Evolutionary conservation across 2,329 filamentous ascomycete species (phyloP), one percentile per base, ranked within the genome.

Genomic region (Diplodia seriata): DNA sequence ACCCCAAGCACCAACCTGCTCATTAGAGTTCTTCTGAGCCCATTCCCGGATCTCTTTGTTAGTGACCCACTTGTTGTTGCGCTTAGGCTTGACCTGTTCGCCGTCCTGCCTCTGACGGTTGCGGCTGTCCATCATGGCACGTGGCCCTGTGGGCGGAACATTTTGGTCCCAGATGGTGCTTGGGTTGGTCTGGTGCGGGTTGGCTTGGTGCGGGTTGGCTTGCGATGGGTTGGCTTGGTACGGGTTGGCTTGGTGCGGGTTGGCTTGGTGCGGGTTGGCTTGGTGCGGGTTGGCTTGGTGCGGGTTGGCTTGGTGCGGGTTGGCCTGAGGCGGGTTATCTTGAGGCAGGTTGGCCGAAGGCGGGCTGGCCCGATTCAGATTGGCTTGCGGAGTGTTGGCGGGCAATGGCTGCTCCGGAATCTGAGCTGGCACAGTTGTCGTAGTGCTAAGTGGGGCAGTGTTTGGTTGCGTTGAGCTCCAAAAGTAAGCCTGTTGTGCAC

Each of bases 21-120:
- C 38, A 2, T 36, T 36, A 2, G 43, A 23, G 9, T 66, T 47
- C 8, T 54, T n/a, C 4, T 29, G 18, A 7, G 8, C 40, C 29
- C 57, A 20, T 18, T 68, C 51, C n/a, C 67, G 33, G 20, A 68
- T 68, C 36, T 68, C 59, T 36, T 68, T 68, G 43, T 68, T 65
- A 11, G 54, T 53, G 4, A 43, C 14, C 65, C 65, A 67, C 38
- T 67, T 67, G 11, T 8, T 33, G 33, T 49, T 56, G 5, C 51
- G 50, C 29, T 49, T 62, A 11, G 40, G 18, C 40, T 36, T 62
- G 3, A 11, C n/a, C 14, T 49, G 9, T 38, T 23, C 36, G 18
- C 11, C 26, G 36, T 33, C 31, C 15, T 49, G 63, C 36, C 18
- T 55, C 1, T 43, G 40, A 11, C 3, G 38, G 15, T 18, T 14